These are phyloP conservation scores for Psidium friedrichsthalianum DNA, from an alignment of 345 rosid genomes.

Conservation along the genomic window DNA sequence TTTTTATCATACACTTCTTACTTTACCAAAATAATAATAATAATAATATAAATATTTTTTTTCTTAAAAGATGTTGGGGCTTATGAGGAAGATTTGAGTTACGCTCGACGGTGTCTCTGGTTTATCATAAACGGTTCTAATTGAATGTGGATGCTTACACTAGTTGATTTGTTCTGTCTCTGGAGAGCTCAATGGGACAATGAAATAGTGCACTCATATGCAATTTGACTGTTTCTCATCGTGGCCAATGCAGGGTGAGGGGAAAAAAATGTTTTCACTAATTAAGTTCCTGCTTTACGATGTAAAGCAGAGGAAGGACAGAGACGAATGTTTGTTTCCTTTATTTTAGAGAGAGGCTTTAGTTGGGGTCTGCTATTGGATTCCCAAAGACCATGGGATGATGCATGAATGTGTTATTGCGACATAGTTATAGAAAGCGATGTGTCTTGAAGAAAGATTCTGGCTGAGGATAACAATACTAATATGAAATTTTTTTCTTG, in stretches of 20 bases:
- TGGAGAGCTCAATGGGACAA: neutral
- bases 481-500: neutral
- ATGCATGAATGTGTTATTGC: neutral
- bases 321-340: neutral
- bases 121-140: neutral
- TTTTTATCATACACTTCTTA: no score
- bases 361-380: neutral
- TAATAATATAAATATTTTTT: no score
- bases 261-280: neutral
- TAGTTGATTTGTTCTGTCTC: neutral
- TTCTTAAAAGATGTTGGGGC: neutral
- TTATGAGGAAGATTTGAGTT: neutral
- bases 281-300: neutral
- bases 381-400: neutral
- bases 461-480: neutral
- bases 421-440: fast-evolving
- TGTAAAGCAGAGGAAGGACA: neutral
- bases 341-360: neutral
- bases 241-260: neutral
- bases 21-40: no score
- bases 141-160: neutral
- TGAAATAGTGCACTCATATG: neutral
- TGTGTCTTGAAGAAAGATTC: neutral
- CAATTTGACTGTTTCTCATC: neutral
- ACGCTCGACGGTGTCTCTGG: neutral